phyloP scores from a whole-genome alignment of 2,329 filamentous ascomycete species.

The Westerdykella sp. region DNA sequence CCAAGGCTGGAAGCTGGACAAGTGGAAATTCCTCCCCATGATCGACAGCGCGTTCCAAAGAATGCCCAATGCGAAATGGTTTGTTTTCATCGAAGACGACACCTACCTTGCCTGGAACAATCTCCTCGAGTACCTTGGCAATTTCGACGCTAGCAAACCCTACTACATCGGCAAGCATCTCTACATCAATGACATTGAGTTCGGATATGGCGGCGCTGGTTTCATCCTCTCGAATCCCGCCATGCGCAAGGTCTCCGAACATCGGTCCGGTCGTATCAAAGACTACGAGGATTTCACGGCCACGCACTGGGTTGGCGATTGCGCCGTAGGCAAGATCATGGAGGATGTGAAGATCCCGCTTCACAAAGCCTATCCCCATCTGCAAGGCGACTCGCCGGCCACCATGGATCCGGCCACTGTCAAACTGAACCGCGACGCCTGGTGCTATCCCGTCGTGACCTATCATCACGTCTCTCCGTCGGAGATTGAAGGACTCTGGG shows the following conservation, averaged over 20 bases:
- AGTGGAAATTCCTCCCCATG: conserved; percentile 55
- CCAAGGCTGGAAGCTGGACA: conserved; percentile 50
- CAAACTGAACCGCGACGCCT: conserved; percentile 35
- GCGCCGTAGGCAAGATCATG: conserved; percentile 34
- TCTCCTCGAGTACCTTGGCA: conserved; percentile 36
- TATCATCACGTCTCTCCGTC: conserved; percentile 36
- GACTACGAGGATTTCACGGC: conserved; percentile 35
- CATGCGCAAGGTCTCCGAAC: conserved; percentile 30
- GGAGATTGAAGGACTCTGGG: conserved; percentile 36
- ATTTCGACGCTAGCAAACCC: conserved; percentile 34
- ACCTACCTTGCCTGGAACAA: conserved; percentile 35
- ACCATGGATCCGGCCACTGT: conserved; percentile 35
- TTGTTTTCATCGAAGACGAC: conserved; percentile 35
- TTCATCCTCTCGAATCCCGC: conserved; percentile 41
- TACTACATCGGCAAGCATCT: conserved; percentile 42
- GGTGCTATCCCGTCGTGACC: conserved; percentile 41
- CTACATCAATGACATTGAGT: conserved; percentile 40
- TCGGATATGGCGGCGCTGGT: conserved; percentile 43
- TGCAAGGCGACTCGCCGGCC: conserved; percentile 42
- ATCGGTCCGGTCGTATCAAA: conserved; percentile 22
- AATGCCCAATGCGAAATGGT: conserved; percentile 35
- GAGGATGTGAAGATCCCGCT: conserved; percentile 32
- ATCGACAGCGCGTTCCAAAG: conserved; percentile 43
- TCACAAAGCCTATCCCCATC: conserved; percentile 39
- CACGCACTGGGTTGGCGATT: conserved; percentile 37